A percentile compares a stretch with the other conserved stretches of the same genome.
Evolutionary conservation across 352 stramenopile genomes (phyloP).

Genomic region (Pythium rhizo-oryzae): DNA sequence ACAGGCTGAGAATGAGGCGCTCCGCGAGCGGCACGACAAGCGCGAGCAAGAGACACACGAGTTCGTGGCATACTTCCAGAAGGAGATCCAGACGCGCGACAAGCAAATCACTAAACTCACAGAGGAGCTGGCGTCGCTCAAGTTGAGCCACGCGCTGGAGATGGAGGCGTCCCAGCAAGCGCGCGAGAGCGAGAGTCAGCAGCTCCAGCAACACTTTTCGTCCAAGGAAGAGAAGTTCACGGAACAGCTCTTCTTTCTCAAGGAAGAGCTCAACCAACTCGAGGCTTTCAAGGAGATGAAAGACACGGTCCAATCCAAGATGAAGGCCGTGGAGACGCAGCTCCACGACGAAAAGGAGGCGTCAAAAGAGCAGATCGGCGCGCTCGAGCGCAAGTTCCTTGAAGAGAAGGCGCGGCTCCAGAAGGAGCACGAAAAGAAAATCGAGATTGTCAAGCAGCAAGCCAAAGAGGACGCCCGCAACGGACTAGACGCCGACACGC

Average conservation of each 20-base stretch:
- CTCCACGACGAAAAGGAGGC: slow-evolving; percentile 59
- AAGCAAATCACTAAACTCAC: slow-evolving; percentile 76
- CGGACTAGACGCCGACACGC: slow-evolving; percentile 88
- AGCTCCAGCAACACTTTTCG: slow-evolving; percentile 46
- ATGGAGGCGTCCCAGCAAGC: slow-evolving; percentile 50
- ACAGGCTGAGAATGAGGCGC: slow-evolving; percentile 76
- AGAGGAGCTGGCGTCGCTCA: slow-evolving; percentile 75
- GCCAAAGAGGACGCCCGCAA: slow-evolving; percentile 90
- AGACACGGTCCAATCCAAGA: slow-evolving; percentile 54
- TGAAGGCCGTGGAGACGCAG: slow-evolving; percentile 64
- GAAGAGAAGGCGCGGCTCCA: slow-evolving; percentile 83
- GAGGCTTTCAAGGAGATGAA: slow-evolving; percentile 75
- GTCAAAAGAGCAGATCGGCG: slow-evolving; percentile 53
- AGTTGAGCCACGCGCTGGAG: slow-evolving; percentile 65
- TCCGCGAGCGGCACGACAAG: slow-evolving; percentile 83
- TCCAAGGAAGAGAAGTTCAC: slow-evolving; percentile 56
- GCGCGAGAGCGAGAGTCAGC: slow-evolving; percentile 49
- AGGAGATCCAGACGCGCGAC: slow-evolving; percentile 88
- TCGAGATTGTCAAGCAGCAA: slow-evolving; percentile 86
- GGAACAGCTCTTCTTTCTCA: slow-evolving; percentile 61
- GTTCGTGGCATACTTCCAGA: slow-evolving; percentile 95
- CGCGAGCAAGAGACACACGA: slow-evolving; percentile 93
- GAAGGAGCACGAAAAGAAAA: slow-evolving; percentile 87
- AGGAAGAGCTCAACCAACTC: slow-evolving; percentile 68
- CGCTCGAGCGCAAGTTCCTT: slow-evolving; percentile 88